Base-by-base conservation (phyloP, 164 flowering plant genomes). In the Tinospora cordifolia region DNA sequence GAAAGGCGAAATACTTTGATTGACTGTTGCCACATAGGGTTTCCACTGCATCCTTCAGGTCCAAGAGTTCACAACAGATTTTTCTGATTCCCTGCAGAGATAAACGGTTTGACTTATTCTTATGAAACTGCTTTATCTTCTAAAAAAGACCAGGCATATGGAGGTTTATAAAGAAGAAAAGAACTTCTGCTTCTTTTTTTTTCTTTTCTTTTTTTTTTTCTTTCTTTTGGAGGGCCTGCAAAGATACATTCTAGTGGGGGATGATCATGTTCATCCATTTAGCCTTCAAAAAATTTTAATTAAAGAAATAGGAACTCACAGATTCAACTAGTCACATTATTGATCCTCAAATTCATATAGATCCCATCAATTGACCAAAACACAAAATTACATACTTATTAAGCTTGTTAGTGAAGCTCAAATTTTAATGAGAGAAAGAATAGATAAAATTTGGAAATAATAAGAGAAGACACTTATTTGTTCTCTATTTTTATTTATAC, bases 41-140 rank as follows among this genome's bases (percentile, higher is more conserved):
- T 47, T 94, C 98, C 65, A 92, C 98, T 3, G 97, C 90, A 84
- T 94, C 97, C 83, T 94, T 94, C 70, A 94, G 79, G 82, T 89
- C 97, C 84, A 94, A 75, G 68, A 94, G 95, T 85, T 94, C 97
- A 79, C 90, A 90, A 68, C 98, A 94, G 8, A 92, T 85, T 67
- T 85, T 88, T 75, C 98, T 84, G 68, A 94, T 88, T 70, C 98
- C 97, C 98, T 94, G 81, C 79, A 83, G 9, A 62, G 26, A 17
- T 24, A 66, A 72, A 44, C 47, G 8, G 13, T 6, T 66, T 5
- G 11, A 66, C 57, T 6, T 6, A 41, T 65, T 38, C 19, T 14
- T 6, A 65, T 38, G 24, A 65, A 36, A 65, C 25, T 65, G 65
- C 3, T 0, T 1, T 41, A 41, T 41, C 13, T 41, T 41, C 46